Evolutionary conservation across 495 filamentous ascomycete genomes (phyloP).

Genomic region (Geopyxis carbonaria): DNA sequence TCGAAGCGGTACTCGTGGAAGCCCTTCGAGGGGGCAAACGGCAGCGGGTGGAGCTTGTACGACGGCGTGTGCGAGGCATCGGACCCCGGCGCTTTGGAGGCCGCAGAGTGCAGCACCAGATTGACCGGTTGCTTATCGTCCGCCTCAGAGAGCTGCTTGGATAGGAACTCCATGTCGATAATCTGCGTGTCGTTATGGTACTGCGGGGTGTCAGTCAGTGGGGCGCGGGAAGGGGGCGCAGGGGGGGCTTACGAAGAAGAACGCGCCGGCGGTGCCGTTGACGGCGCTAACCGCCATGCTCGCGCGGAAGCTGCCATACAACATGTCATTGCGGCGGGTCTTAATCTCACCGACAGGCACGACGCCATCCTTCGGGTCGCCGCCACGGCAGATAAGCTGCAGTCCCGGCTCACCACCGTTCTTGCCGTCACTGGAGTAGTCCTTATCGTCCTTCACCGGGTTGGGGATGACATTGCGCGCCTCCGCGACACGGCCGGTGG

Average conservation of each 20-base stretch:
- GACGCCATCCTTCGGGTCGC: constrained; percentile 29
- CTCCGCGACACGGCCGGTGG: constrained; percentile 42
- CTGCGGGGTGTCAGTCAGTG: not conserved
- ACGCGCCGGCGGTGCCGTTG: constrained; percentile 50
- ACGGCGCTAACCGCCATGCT: constrained; percentile 40
- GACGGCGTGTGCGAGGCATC: constrained; percentile 35
- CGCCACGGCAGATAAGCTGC: constrained; percentile 36
- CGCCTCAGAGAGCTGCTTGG: constrained; percentile 39
- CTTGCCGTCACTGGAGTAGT: constrained; percentile 27
- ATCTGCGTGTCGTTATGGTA: constrained; percentile 57
- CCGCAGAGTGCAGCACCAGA: constrained; percentile 46
- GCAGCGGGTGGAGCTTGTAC: constrained; percentile 35
- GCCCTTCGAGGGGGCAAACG: constrained; percentile 39
- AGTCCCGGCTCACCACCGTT: constrained; percentile 36
- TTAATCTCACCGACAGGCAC: constrained; percentile 43
- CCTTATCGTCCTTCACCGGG: constrained; percentile 28
- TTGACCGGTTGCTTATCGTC: constrained; percentile 40
- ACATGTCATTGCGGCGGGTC: constrained; percentile 35
- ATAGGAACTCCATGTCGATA: constrained; percentile 57
- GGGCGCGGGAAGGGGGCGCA: not conserved
- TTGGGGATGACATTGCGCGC: constrained; percentile 36
- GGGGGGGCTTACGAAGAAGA: constrained; percentile 48
- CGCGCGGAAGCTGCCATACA: constrained; percentile 45
- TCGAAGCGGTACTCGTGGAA: constrained; percentile 63
- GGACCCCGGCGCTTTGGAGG: constrained; percentile 34